Evolutionary conservation across 2,329 filamentous ascomycete species (phyloP).

Genomic region (Dissoconium aciculare): DNA sequence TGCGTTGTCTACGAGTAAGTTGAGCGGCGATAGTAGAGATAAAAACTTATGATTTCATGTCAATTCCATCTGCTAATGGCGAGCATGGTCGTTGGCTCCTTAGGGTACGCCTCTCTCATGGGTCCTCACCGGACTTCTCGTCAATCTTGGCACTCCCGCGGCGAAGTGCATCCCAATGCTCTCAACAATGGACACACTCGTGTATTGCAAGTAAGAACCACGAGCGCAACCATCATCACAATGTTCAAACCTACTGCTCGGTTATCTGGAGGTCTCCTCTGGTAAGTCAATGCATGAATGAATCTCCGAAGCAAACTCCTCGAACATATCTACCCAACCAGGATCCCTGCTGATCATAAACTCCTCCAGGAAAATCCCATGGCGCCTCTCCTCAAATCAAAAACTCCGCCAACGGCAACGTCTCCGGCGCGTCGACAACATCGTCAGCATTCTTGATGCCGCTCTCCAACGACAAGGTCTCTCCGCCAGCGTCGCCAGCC

Average conservation of each 20-base stretch:
- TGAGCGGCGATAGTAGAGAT: too few species aligned
- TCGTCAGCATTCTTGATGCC: slow-evolving; percentile 68
- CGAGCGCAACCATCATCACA: slow-evolving; percentile 17
- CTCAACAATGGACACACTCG: slow-evolving; percentile 4
- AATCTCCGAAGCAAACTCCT: slow-evolving; percentile 1
- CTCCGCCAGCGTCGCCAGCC: slow-evolving; percentile 26
- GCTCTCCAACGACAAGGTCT: slow-evolving; percentile 55
- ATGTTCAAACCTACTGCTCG: slow-evolving; percentile 78
- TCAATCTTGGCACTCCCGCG: slow-evolving; percentile 14
- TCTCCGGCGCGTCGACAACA: slow-evolving; percentile 67
- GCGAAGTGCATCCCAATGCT: slow-evolving; percentile 1
- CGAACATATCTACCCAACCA: too few species aligned
- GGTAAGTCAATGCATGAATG: slow-evolving; percentile 37
- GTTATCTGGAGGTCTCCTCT: slow-evolving; percentile 67
- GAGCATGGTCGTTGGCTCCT: too few species aligned
- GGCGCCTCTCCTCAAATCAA: slow-evolving; percentile 82
- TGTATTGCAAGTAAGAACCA: slow-evolving; percentile 1
- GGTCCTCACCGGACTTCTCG: background rate
- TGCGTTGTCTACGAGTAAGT: background rate
- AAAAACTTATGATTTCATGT: too few species aligned
- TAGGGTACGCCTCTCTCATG: background rate
- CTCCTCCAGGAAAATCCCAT: slow-evolving; percentile 73
- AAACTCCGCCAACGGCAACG: slow-evolving; percentile 76
- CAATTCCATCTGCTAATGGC: too few species aligned
- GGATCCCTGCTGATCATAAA: background rate